Evolutionary conservation across 1,284 basidiomycete genomes (phyloP), one percentile per base, ranked within the genome.

Genomic region (Neotropicomus parvogracilis): DNA sequence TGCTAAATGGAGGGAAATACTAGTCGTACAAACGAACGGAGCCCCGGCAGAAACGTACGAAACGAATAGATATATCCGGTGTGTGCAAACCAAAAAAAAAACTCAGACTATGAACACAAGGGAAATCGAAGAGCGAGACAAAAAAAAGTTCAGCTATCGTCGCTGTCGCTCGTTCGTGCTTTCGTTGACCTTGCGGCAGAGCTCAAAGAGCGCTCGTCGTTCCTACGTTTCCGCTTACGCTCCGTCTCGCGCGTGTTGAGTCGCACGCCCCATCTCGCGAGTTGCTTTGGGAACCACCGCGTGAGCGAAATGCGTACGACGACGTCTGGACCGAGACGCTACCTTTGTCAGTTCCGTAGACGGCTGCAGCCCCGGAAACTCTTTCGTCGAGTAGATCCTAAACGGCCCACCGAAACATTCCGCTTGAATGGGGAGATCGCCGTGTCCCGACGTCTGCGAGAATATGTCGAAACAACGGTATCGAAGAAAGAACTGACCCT

Each of bases 271-370:
- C 80, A 85, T 46, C 79, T 70, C 6, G 81, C 77, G 24, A 86
- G 72, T 62, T 82, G 79, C 84, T 85, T 54, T 17, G 12, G 8
- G 26, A 38, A n/a, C n/a, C n/a, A 31, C 31, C 27, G 7, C 39
- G 24, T 49, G 46, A 58, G 32, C 46, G 44, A 40, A 26, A 4
- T 4, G 39, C 14, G 12, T 16, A n/a, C 2, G 21, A 33, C 12
- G 10, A 21, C 14, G 16, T 35, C 21, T 11, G 19, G 19, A 36
- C 5, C 19, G 32, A 29, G 27, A 2, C 29, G 6, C 11, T 38
- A 85, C 85, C 76, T 85, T 89, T 6, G 87, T 88, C 35, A 89
- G 67, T 31, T 85, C 79, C 0, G 87, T 89, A 0, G 86, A 88
- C 2, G 82, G 75, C 20, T 74, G 77, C 13, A 89, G 64, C 2